These are phyloP conservation scores for Candida coquimbonensis DNA, from an alignment of 805 yeast species.

Conservation along the genomic window DNA sequence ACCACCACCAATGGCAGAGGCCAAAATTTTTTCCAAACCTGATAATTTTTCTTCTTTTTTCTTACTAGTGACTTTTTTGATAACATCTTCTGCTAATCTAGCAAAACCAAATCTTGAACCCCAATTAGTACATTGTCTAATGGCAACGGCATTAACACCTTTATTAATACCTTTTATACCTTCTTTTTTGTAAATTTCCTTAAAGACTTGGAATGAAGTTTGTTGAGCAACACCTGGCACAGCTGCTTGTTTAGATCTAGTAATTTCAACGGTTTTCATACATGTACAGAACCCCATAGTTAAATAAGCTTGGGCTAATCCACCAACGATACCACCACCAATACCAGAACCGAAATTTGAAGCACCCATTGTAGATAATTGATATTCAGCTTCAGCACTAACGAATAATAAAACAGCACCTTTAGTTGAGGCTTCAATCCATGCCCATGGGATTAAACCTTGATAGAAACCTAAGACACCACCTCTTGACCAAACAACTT, in stretches of 20 bases:
- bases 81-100: conserved; percentile 82
- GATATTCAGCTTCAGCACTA: conserved; percentile 86
- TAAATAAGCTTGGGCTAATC: conserved; percentile 91
- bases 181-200: conserved; percentile 74
- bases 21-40: conserved; percentile 74
- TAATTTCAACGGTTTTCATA: conserved; percentile 98
- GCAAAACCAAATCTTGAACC: conserved; percentile 94
- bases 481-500: conserved; percentile 86
- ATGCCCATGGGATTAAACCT: conserved; percentile 98
- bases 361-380: conserved; percentile 55
- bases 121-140: conserved; percentile 98
- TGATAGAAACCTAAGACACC: conserved; percentile 91
- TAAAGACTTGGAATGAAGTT: conserved; percentile 79
- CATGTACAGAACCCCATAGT: conserved; percentile 99
- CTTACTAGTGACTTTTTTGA: conserved; percentile 59
- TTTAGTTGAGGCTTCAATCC: conserved; percentile 99
- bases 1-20: conserved; percentile 94
- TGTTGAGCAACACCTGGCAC: conserved; percentile 62
- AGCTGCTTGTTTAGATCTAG: conserved; percentile 72
- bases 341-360: conserved; percentile 80
- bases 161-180: conserved; percentile 93
- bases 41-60: conserved; percentile 52
- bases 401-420: conserved; percentile 94
- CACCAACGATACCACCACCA: conserved; percentile 94
- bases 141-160: conserved; percentile 99